These are phyloP conservation scores for Saposhnikovia divaricata DNA, from an alignment of 129 eudicot genomes.

Conservation along the genomic window DNA sequence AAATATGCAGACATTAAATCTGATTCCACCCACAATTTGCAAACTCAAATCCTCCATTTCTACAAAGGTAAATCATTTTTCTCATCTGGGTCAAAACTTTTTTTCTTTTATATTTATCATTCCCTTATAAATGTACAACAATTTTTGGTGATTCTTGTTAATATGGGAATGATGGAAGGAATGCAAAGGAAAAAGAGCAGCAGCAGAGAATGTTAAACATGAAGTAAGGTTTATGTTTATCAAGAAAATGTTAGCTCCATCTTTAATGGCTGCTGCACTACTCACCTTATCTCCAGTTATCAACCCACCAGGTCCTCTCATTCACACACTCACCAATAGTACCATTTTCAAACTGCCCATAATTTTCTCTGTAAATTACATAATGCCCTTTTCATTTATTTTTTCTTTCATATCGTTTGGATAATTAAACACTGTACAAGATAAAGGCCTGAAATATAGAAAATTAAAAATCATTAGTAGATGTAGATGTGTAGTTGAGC, in stretches of 20 bases:
- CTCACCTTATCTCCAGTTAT: slow-evolving; percentile 59
- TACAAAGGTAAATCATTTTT: slow-evolving; percentile 25
- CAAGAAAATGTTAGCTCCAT: slow-evolving; percentile 38
- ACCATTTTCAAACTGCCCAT: background rate
- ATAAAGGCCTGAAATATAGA: too few relatives aligned
- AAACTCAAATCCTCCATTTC: slow-evolving; percentile 8
- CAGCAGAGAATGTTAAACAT: slow-evolving; percentile 8
- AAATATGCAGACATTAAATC: slow-evolving; percentile 24
- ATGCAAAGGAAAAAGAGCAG: slow-evolving; percentile 3
- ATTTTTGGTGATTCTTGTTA: background rate
- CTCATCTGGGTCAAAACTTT: background rate
- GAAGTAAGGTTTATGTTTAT: slow-evolving; percentile 31
- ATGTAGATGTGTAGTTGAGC: too few relatives aligned
- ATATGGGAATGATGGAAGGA: slow-evolving; percentile 22
- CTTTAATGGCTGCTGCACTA: slow-evolving; percentile 44
- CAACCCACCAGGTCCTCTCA: slow-evolving; percentile 44
- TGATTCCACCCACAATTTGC: slow-evolving; percentile 18
- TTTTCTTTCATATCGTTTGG: too few relatives aligned
- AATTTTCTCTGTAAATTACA: background rate
- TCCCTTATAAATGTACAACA: background rate
- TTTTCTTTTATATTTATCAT: background rate
- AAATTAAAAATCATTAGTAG: too few relatives aligned
- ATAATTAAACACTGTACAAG: too few relatives aligned
- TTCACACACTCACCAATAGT: background rate
- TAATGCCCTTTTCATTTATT: background rate